These are phyloP conservation scores for Arthrobotrys sphaeroides DNA, from an alignment of 2,329 filamentous ascomycete genomes.

Conservation along the genomic window DNA sequence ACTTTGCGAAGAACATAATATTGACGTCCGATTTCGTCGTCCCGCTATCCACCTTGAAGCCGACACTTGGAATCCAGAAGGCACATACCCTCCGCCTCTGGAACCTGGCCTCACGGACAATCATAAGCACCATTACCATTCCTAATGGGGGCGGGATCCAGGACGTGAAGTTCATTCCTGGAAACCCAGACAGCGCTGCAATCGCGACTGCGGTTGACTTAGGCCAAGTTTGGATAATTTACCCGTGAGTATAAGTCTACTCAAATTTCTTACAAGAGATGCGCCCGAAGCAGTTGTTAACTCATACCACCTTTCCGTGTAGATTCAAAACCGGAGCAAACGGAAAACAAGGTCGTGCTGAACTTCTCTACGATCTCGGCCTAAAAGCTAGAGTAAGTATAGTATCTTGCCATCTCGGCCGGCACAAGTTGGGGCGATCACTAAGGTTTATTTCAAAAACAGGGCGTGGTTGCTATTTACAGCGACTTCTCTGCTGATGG, in stretches of 20 bases:
- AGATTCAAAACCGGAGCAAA: constrained; percentile 58
- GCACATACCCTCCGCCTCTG: constrained; percentile 71
- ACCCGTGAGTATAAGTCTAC: constrained; percentile 67
- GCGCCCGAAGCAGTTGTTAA: not conserved
- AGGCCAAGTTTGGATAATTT: constrained; percentile 73
- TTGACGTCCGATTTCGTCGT: constrained; percentile 73
- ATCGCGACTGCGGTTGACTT: constrained; percentile 70
- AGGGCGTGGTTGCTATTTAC: constrained; percentile 55
- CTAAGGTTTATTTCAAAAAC: not conserved
- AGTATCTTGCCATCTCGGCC: not conserved
- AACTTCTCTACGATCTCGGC: constrained; percentile 70
- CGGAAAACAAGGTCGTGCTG: constrained; percentile 69
- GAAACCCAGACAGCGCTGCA: constrained; percentile 69
- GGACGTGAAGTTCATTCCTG: constrained; percentile 73
- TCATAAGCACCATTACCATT: constrained; percentile 71
- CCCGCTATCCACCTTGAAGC: constrained; percentile 71
- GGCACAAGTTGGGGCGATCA: not conserved
- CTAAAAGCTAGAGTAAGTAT: constrained; percentile 62
- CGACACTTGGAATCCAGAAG: constrained; percentile 66
- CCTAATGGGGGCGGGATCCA: constrained; percentile 70
- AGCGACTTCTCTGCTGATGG: constrained; percentile 70
- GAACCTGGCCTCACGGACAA: constrained; percentile 67
- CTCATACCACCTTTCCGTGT: not conserved
- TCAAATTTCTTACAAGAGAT: not conserved
- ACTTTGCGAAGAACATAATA: constrained; percentile 69